Evolutionary conservation across 352 stramenopile genomes (phyloP), one percentile per base, ranked within the genome.

Genomic region (Globisporangium parvum): DNA sequence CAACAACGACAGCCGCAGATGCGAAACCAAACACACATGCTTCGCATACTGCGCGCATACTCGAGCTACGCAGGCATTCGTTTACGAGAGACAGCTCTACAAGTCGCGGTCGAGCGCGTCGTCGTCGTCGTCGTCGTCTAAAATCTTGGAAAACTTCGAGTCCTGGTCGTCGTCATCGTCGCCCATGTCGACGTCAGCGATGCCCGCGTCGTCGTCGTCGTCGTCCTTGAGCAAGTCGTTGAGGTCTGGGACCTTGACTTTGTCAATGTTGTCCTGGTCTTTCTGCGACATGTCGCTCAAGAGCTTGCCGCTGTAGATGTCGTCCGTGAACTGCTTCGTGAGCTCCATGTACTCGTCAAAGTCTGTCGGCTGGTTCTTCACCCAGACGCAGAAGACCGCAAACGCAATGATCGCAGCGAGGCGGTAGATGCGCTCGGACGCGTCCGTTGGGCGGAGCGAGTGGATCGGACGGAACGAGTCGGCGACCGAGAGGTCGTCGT

Each of bases 321-420:
- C 97, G 69, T 98, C 96, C 55, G 98, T 97, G 68, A 99, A 99
- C 73, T 99, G 96, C 68, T 97, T 98, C 63, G 98, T 98, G 31
- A 96, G 88, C 64, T 93, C 78, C 68, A 99, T 98, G 81, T 99
- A 99, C 6, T 97, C 96, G 85, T 99, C 97, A 77, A 99, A 99
- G 71, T 99, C 96, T 12, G 96, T 99, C 12, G 97, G 97, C 73
- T 99, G 97, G 58, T 98, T 98, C 58, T 98, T 96, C 46, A 98
- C 95, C 96, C 96, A 99, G 17, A 98, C 94, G 62, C 93, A 97
- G 63, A 99, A 99, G 6, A 77, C 96, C 15, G 93, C 85, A 56
- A 99, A 98, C 15, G 85, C 81, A 23, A 98, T 64, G 46, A 97
- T 84, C 39, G 96, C 88, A 31, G 91, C 78, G 24, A 98, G 63